Conservation (phyloP, 1,139 yeast genomes). For the Kurtzmaniella natalensis region DNA sequence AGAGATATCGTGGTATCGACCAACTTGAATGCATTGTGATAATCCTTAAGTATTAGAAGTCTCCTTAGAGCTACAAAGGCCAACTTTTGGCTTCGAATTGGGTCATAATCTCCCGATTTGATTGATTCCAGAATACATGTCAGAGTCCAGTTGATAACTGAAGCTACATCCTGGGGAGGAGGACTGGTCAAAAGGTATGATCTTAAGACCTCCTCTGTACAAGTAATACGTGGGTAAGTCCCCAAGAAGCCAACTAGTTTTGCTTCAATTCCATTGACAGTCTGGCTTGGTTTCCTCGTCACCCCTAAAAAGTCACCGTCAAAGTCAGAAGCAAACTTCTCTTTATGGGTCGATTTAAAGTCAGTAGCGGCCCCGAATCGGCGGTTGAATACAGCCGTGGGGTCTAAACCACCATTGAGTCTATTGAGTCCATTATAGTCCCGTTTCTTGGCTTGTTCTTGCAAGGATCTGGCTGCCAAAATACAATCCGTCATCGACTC, state of each 20-base stretch:
- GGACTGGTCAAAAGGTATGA: slow-evolving; percentile 22
- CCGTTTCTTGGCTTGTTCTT: background rate
- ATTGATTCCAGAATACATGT: background rate
- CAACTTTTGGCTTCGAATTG: background rate
- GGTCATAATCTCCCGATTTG: background rate
- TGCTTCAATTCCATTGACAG: slow-evolving; percentile 16
- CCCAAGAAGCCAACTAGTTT: slow-evolving; percentile 14
- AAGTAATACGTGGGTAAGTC: slow-evolving; percentile 8
- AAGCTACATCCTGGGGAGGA: slow-evolving; percentile 11
- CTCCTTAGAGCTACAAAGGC: slow-evolving; percentile 2
- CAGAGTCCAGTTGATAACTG: slow-evolving; percentile 4
- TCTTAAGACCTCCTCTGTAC: slow-evolving; percentile 11
- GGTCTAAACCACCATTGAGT: too few relatives aligned
- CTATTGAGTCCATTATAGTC: too few relatives aligned
- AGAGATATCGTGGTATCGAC: slow-evolving; percentile 23
- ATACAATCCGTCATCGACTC: slow-evolving; percentile 21
- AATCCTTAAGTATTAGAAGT: slow-evolving; percentile 30
- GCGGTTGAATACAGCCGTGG: background rate
- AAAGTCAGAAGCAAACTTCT: too few relatives aligned
- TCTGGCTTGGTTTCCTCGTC: slow-evolving; percentile 9
- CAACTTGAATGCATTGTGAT: slow-evolving; percentile 27
- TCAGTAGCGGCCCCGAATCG: background rate
- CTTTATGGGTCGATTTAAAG: too few relatives aligned
- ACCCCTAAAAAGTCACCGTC: slow-evolving; percentile 12
- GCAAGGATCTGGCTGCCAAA: slow-evolving; percentile 16